Base-by-base conservation (phyloP, 106 monocot species). In the Allium cepa region DNA sequence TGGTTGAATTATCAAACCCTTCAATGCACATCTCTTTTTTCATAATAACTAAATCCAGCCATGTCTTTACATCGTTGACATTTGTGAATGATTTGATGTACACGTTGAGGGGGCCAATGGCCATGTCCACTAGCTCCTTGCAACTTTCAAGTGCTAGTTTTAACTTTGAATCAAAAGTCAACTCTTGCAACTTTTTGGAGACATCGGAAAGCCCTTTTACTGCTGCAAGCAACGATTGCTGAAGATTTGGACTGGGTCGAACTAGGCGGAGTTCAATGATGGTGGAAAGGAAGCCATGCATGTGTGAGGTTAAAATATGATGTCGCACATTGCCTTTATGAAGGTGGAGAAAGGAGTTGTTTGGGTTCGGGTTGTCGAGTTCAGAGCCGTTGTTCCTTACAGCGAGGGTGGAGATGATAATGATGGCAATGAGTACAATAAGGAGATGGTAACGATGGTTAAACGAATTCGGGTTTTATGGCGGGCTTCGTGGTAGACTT, bases 21-120 rank as follows among this genome's bases (percentile, higher is more conserved):
- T 85, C 85, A 53, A 55, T 7, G 77, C 85, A 85, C 47, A 80
- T 85, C 15, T 27, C 88, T 60, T 82, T 79, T 79, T 91, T 81
- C 15, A 87, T 95, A 47, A 95, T 70, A 7, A 87, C 88, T 13
- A 88, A 85, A 81, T 87, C 81, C 10, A 85, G 78, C 80, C 85
- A 85, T 15, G 87, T 87, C 49, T 69, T 58, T 17, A 80, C 22
- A 28, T 87, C 87, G 8, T 75, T 67, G 1, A 56, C 50, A 27
- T 62, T 66, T 51, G 12, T 4, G 49, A 17, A 8, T 13, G 17
- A 14, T 7, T 70, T 72, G 12, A 67, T 76, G 72, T 75, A 81
- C 49, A 79, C 75, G 69, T 63, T 63, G 51, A 88, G 75, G 4
- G 73, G 84, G 6, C 77, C 74, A 14, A 85, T 7, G 52, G 69